A percentile compares a stretch with the other conserved stretches of the same genome.
These are phyloP conservation scores for Entelexis sorbosivorans DNA, from an alignment of 1,139 yeast genomes.

Conservation along the genomic window DNA sequence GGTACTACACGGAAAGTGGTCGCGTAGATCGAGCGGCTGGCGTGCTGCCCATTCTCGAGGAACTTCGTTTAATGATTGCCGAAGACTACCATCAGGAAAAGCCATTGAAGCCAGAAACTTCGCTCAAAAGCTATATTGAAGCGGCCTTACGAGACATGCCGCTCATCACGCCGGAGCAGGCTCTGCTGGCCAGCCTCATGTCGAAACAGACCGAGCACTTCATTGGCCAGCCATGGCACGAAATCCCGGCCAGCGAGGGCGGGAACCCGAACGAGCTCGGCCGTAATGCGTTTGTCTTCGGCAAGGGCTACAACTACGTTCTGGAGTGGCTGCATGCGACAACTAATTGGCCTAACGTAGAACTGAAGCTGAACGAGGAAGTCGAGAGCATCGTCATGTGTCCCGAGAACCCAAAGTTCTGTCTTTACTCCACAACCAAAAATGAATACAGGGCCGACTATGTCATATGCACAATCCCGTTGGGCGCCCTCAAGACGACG, in stretches of 20 bases:
- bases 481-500: slow-evolving; percentile 34
- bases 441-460: slow-evolving; percentile 35
- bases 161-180: slow-evolving; percentile 44
- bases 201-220: slow-evolving; percentile 46
- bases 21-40: slow-evolving; percentile 13
- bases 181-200: slow-evolving; percentile 34
- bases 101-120: slow-evolving; percentile 34
- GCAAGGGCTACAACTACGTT: slow-evolving; percentile 23
- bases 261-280: slow-evolving; percentile 55
- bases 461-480: slow-evolving; percentile 64
- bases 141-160: slow-evolving; percentile 39
- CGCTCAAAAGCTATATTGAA: slow-evolving; percentile 41
- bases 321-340: slow-evolving; percentile 12
- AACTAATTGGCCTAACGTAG: background rate
- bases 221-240: slow-evolving; percentile 64
- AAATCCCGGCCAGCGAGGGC: slow-evolving; percentile 56
- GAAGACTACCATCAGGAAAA: slow-evolving; percentile 42
- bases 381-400: background rate
- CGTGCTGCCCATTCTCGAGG: slow-evolving; percentile 13
- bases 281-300: slow-evolving; percentile 54
- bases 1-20: slow-evolving; percentile 36
- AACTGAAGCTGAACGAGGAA: slow-evolving; percentile 5
- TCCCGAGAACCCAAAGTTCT: background rate
- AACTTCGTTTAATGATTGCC: slow-evolving; percentile 45
- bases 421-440: background rate